phyloP scores from a whole-genome alignment of 148 eudicot species.

The Diospyros lotus region DNA sequence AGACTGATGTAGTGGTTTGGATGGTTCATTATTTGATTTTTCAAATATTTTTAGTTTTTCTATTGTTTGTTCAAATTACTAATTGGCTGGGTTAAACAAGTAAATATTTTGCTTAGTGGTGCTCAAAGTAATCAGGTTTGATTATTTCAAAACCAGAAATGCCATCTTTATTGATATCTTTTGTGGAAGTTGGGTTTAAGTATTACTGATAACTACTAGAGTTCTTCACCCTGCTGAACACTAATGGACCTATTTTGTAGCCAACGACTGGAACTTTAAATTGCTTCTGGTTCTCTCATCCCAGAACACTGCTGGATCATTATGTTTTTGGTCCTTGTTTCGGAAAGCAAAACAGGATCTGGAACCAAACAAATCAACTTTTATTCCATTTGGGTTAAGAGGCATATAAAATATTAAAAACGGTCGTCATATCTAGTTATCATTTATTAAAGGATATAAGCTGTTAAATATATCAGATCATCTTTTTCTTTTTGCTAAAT shows the following conservation, averaged over 20 bases:
- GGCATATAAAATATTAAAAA: background rate
- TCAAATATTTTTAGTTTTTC: no score
- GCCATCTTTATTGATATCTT: no score
- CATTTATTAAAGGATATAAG: background rate
- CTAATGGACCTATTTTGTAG: background rate
- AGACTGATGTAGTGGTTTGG: no score
- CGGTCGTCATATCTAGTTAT: background rate
- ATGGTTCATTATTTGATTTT: no score
- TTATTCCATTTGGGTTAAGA: background rate
- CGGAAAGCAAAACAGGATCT: background rate
- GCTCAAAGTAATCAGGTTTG: no score
- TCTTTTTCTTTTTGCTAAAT: background rate
- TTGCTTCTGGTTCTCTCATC: background rate
- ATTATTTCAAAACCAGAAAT: no score
- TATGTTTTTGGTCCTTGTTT: background rate
- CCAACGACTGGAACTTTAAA: background rate
- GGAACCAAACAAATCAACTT: background rate
- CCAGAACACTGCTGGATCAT: no score
- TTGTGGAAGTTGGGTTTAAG: no score
- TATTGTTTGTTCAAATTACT: background rate
- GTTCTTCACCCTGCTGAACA: no score
- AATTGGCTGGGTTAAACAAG: background rate
- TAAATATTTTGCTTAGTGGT: no score
- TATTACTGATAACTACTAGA: no score
- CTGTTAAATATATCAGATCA: background rate